Evolutionary conservation across 352 stramenopile species (phyloP), one percentile per base, ranked within the genome.

Genomic region (Globisporangium abappressorium): DNA sequence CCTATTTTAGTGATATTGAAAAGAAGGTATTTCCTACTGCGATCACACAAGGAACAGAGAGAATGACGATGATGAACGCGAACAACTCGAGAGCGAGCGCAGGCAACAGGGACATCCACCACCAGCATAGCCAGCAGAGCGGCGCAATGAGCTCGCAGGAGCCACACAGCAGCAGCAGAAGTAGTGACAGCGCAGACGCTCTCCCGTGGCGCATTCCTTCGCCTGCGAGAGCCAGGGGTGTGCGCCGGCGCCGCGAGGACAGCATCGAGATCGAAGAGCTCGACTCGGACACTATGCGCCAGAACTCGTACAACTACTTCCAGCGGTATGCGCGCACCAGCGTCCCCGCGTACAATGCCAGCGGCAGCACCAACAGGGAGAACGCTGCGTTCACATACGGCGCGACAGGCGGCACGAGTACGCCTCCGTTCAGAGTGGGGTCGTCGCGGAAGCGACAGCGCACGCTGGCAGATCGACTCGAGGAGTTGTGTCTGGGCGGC

Each of bases 231-330:
- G 46, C 15, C 11, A 65, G 67, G 28, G 80, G 84, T 15, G 71
- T 90, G 58, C 81, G 83, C 22, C 80, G 84, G 0, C 79, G 79
- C 49, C 79, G 87, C 18, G 83, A 82, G 12, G 75, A 54, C 6
- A 58, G 64, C 41, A 47, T 89, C 51, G 81, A 90, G 65, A 85
- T 92, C 57, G 80, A 90, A 68, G 78, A 89, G 53, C 68, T 92
- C 62, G 84, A 90, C 63, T 87, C 84, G 43, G 70, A 81, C 46
- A 84, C 84, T 1, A 90, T 92, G 82, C 80, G 82, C 5, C 84
- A 90, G 64, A 86, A 69, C 63, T 78, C 81, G 53, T 89, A 90
- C 72, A 90, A 89, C 64, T 90, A 85, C 73, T 90, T 90, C 49
- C 79, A 90, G 54, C 80, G 68, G 24, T 70, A 83, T 20, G 54